These are phyloP conservation scores for Diddensiella santjacobensis DNA, from an alignment of 805 yeast species.

Conservation along the genomic window DNA sequence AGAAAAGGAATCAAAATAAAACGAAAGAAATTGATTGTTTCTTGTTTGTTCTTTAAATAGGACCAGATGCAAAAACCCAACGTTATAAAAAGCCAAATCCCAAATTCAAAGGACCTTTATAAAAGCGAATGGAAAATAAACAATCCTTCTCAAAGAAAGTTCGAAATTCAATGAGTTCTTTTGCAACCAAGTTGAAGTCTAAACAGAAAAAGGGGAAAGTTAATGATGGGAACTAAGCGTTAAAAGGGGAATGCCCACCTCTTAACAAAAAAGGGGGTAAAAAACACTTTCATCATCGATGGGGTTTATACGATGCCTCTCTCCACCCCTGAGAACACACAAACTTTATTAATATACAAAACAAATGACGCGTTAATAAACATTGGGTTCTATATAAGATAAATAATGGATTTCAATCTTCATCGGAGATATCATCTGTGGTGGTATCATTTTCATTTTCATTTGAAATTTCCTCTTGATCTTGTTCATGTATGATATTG, in stretches of 20 bases:
- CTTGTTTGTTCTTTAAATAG: not conserved
- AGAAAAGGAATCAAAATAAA: not conserved
- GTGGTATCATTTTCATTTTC: not conserved
- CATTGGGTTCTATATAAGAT: not conserved
- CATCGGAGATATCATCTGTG: not conserved
- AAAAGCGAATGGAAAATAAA: not conserved
- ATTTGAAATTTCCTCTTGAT: slow-evolving; percentile 3
- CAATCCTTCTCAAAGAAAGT: slow-evolving; percentile 2
- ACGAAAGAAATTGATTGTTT: not conserved
- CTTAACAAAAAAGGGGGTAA: no score
- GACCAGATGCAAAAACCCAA: not conserved
- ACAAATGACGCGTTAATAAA: no score
- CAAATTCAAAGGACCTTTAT: no score
- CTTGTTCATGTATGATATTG: not conserved
- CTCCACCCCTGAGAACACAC: no score
- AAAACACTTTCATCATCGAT: no score
- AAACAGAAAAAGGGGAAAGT: no score
- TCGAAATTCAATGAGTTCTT: not conserved
- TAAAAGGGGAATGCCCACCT: no score
- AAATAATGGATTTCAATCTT: not conserved
- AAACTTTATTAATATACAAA: no score
- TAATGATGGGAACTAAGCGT: not conserved
- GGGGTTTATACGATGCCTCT: no score
- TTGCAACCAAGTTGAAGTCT: no score
- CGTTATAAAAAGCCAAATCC: slow-evolving; percentile 5